phyloP scores from a whole-genome alignment of 305 asterid species.

The Fraxinus sp. region DNA sequence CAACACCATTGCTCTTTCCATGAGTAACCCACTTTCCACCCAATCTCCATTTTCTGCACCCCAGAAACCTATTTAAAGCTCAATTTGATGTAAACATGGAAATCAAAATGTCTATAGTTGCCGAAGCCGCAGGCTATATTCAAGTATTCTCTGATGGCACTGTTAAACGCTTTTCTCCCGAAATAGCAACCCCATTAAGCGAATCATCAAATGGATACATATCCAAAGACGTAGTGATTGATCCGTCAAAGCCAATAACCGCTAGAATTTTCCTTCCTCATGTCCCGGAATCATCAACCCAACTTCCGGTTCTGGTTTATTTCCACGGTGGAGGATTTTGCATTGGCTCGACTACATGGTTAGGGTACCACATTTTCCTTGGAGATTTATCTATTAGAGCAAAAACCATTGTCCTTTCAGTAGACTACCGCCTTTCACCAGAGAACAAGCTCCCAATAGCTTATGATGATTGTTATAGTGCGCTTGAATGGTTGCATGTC shows the following conservation, averaged over 20 bases:
- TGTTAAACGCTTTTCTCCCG: slow-evolving; percentile 45
- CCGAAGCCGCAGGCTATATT: slow-evolving; percentile 55
- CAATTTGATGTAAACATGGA: neutral
- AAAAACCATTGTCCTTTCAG: slow-evolving; percentile 45
- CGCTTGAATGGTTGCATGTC: slow-evolving; percentile 51
- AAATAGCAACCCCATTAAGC: slow-evolving; percentile 31
- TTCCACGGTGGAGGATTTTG: slow-evolving; percentile 94
- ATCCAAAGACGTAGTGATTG: slow-evolving; percentile 55
- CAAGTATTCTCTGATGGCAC: slow-evolving; percentile 64
- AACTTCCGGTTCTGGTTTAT: slow-evolving; percentile 54
- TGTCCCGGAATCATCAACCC: slow-evolving; percentile 3
- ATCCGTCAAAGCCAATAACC: slow-evolving; percentile 46
- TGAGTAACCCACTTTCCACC: slow-evolving; percentile 35
- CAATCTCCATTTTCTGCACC: neutral
- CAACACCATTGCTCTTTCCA: neutral
- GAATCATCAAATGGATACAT: slow-evolving; percentile 37
- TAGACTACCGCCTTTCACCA: slow-evolving; percentile 82
- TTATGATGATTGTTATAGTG: slow-evolving; percentile 52
- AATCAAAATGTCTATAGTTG: slow-evolving; percentile 48
- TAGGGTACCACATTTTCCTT: slow-evolving; percentile 65
- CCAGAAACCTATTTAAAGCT: neutral
- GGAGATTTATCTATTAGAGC: slow-evolving; percentile 51
- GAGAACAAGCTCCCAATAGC: slow-evolving; percentile 74
- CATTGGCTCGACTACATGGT: slow-evolving; percentile 79
- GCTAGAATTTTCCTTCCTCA: slow-evolving; percentile 63